Evolutionary conservation across 2,329 filamentous ascomycete species (phyloP).

Genomic region (Endothia cerciana): DNA sequence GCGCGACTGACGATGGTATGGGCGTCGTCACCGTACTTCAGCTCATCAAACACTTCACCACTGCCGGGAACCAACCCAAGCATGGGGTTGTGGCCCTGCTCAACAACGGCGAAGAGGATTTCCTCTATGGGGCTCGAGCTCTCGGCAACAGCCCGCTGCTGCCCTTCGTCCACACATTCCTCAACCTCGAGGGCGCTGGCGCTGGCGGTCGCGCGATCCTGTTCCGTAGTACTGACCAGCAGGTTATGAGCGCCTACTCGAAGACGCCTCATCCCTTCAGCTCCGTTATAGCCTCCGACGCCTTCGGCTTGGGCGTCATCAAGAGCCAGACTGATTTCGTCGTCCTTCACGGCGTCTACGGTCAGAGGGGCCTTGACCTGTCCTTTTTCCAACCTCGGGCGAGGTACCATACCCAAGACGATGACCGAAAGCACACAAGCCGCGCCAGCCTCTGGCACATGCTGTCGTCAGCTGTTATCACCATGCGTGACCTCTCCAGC

Average conservation of each 20-base stretch:
- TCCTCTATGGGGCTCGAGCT: constrained; percentile 81
- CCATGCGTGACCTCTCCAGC: constrained; percentile 71
- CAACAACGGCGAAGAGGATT: constrained; percentile 97
- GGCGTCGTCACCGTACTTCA: constrained; percentile 87
- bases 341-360: constrained; percentile 76
- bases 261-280: constrained; percentile 78
- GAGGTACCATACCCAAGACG: constrained; percentile 88
- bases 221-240: constrained; percentile 85
- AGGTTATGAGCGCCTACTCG: constrained; percentile 80
- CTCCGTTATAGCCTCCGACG: constrained; percentile 79
- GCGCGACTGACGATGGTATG: constrained; percentile 92
- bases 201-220: constrained; percentile 86
- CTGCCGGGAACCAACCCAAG: constrained; percentile 70
- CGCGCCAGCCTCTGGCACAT: constrained; percentile 83
- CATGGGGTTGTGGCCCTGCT: constrained; percentile 82
- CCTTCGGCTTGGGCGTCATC: constrained; percentile 78
- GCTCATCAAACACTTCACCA: constrained; percentile 83
- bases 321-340: constrained; percentile 88
- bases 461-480: constrained; percentile 81
- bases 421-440: constrained; percentile 81
- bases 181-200: constrained; percentile 94
- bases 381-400: constrained; percentile 88
- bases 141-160: constrained; percentile 84
- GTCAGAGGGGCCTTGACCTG: constrained; percentile 86
- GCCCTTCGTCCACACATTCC: constrained; percentile 80